A percentile compares a stretch with the other conserved stretches of the same genome.
Conservation (phyloP, 306 rosid genomes). For the Mucuna pruriens region DNA sequence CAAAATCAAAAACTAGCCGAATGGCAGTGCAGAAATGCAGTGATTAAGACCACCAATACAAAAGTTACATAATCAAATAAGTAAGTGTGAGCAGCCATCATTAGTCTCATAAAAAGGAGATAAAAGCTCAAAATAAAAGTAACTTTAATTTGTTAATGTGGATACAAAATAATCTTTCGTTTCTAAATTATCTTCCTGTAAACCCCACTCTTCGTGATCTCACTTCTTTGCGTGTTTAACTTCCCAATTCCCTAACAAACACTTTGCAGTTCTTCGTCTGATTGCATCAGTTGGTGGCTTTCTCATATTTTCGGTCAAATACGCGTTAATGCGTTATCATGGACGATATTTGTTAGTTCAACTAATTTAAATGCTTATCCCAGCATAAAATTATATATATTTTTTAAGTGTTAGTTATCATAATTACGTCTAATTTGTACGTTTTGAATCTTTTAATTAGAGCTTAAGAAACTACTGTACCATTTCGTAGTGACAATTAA, state of each 20-base stretch:
- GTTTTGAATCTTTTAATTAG: conserved; percentile 8
- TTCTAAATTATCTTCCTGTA: background rate
- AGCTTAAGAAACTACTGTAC: background rate
- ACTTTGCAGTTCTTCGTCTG: conserved; percentile 20
- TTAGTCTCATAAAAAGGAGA: conserved; percentile 24
- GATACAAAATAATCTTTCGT: background rate
- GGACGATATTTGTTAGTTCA: conserved; percentile 36
- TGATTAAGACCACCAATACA: too few relatives aligned
- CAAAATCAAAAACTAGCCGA: conserved; percentile 23
- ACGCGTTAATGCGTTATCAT: conserved; percentile 55
- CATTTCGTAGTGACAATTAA: background rate
- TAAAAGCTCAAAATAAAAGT: conserved; percentile 18
- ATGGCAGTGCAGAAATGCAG: background rate
- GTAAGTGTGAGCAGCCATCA: conserved; percentile 36
- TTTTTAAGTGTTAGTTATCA: conserved; percentile 28
- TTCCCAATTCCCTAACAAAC: conserved; percentile 31
- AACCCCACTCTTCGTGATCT: conserved; percentile 34
- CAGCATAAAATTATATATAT: background rate
- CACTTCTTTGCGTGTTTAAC: conserved; percentile 39
- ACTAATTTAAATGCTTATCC: conserved; percentile 16
- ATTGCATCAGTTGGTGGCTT: conserved; percentile 26
- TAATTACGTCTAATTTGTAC: conserved; percentile 23
- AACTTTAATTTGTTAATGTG: conserved; percentile 20
- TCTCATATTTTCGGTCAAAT: conserved; percentile 34
- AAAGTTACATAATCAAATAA: too few relatives aligned